Conservation (phyloP, 257 asterid species). For the Ilex aquifolium region DNA sequence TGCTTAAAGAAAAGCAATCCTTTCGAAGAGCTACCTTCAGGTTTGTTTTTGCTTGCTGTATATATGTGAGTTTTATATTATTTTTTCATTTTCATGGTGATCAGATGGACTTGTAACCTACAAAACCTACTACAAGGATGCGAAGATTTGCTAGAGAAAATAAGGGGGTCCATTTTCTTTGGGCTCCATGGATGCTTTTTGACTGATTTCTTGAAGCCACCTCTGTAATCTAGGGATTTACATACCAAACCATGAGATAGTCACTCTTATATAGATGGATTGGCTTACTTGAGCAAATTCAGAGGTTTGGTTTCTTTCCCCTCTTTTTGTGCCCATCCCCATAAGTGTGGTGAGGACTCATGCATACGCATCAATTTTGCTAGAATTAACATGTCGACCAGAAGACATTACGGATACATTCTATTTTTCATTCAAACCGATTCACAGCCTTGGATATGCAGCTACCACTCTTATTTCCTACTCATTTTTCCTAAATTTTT, state of each 20-base stretch:
- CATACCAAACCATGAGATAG: constrained; percentile 7
- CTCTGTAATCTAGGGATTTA: constrained; percentile 9
- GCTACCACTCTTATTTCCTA: background rate
- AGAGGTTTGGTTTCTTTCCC: background rate
- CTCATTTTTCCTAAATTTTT: background rate
- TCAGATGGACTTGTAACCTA: background rate
- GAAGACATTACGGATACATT: background rate
- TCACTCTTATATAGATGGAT: background rate
- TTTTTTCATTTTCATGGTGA: background rate
- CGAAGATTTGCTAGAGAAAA: constrained; percentile 6
- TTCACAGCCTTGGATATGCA: background rate
- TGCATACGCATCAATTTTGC: background rate
- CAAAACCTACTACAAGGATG: background rate
- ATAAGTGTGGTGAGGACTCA: no score
- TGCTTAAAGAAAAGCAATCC: background rate
- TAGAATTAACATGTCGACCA: background rate
- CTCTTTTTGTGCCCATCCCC: background rate
- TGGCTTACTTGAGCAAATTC: background rate
- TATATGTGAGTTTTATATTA: background rate
- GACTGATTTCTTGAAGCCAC: constrained; percentile 4
- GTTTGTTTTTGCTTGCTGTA: background rate
- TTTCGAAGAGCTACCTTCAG: background rate
- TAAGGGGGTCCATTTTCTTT: constrained; percentile 3
- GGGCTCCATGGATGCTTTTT: constrained; percentile 8
- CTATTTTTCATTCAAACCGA: background rate